Base-by-base conservation (phyloP, 2,329 filamentous ascomycete genomes). In the Graphiopsis chlorocephala region DNA sequence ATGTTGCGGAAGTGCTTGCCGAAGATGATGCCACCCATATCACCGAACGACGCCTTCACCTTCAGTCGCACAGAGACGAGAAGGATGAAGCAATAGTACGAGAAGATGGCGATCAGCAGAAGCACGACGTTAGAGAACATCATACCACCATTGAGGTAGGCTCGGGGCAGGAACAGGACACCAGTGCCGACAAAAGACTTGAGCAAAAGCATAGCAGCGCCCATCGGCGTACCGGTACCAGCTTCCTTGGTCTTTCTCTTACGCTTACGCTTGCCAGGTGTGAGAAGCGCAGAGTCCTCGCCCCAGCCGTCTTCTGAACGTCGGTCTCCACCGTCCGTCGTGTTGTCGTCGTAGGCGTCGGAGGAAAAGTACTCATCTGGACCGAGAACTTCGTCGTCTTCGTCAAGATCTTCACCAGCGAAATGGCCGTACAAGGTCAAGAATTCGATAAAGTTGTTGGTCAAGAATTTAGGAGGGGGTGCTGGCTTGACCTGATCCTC, bases 101-200 rank as follows among this genome's bases (percentile, higher is more conserved):
- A 97, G 65, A 99, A 82, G 2, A 86, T 82, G 7, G 95, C 93
- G 17, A 99, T 92, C 45, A 84, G 85, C 25, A 99, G 82, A n/a
- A 99, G 85, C 17, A 99, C 90, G 60, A 96, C 69, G 74, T 96
- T 97, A 72, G 93, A 97, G 78, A 99, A 99, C 17, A 97, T 81
- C 93, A 99, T 98, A 65, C 95, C 95, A 62, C 95, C 95, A 73
- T 97, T 99, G 68, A 97, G 85, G 75, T 95, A 99, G 4, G 95
- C 94, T 56, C 93, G 88, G 0, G 94, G 94, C 35, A 98, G 81
- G 80, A 98, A 98, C 17, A 98, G 83, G 10, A 98, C 94, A 64
- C 94, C 94, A 0, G 95, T 99, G 23, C 96, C 95, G 56, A 99
- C 95, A 75, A 99, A 99, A 0, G 94, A 98, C 81, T 99, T 99